A percentile compares a stretch with the other conserved stretches of the same genome.
Evolutionary conservation across 495 filamentous ascomycete genomes (phyloP).

Genomic region (Lophiotrema nucula): DNA sequence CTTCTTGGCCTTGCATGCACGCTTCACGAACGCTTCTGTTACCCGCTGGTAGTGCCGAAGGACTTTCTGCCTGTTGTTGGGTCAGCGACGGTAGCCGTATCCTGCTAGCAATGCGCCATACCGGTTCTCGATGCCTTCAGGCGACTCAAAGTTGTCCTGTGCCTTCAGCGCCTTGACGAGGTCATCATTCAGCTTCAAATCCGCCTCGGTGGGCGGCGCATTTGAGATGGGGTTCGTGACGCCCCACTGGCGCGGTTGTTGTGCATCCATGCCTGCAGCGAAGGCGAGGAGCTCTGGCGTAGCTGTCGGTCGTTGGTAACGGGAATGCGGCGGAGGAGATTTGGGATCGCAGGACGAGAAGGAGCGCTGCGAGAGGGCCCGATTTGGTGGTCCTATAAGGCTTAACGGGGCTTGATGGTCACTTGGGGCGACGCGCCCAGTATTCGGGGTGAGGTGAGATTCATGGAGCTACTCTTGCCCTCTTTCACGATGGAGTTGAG

Average conservation of each 20-base stretch:
- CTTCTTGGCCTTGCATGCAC: conserved; percentile 72
- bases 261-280: conserved; percentile 20
- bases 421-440: conserved; percentile 14
- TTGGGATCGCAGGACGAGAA: neutral
- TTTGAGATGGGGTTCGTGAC: conserved; percentile 82
- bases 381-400: too few relatives aligned
- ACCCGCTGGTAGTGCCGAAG: conserved; percentile 73
- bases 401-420: neutral
- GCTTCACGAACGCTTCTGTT: conserved; percentile 77
- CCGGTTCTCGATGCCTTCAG: conserved; percentile 77
- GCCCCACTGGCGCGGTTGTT: conserved; percentile 54
- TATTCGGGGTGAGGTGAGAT: too few relatives aligned
- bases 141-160: conserved; percentile 87
- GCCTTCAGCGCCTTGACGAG: conserved; percentile 77
- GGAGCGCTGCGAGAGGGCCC: too few relatives aligned
- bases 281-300: too few relatives aligned
- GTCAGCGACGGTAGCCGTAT: neutral
- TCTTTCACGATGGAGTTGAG: too few relatives aligned
- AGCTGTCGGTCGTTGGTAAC: neutral
- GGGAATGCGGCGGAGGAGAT: neutral
- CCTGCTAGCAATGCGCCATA: conserved; percentile 38
- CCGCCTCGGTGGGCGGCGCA: conserved; percentile 67
- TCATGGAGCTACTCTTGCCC: too few relatives aligned
- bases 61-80: conserved; percentile 41
- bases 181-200: conserved; percentile 70